Conservation (phyloP, 805 yeast genomes). For the Kluyveromyces dobzhanskii region DNA sequence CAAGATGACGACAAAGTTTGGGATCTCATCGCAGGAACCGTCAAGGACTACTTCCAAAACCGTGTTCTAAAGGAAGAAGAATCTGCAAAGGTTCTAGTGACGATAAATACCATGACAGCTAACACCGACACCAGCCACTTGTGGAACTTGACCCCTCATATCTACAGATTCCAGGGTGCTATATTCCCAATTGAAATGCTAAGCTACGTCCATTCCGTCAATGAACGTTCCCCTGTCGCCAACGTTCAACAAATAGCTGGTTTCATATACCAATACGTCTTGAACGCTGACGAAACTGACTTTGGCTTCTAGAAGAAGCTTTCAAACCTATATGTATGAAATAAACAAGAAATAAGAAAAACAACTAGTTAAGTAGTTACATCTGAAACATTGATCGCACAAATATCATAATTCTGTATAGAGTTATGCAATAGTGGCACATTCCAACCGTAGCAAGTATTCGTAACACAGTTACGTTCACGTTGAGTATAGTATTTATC, state of each 20-base stretch:
- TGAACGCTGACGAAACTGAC: slow-evolving; percentile 6
- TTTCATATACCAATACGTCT: slow-evolving; percentile 37
- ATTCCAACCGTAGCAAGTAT: no score
- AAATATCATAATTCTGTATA: no score
- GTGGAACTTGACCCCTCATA: slow-evolving; percentile 9
- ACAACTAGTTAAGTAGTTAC: no score
- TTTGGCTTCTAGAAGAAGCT: neutral
- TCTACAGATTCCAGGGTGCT: slow-evolving; percentile 11
- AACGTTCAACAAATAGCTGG: slow-evolving; percentile 28
- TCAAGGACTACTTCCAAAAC: slow-evolving; percentile 52
- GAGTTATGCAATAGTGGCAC: no score
- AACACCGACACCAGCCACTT: slow-evolving; percentile 27
- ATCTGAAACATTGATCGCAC: no score
- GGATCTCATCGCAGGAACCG: slow-evolving; percentile 51
- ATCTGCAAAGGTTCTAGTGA: slow-evolving; percentile 5
- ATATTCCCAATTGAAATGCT: neutral
- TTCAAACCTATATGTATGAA: no score
- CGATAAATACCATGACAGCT: slow-evolving; percentile 8
- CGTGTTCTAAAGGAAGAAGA: slow-evolving; percentile 4
- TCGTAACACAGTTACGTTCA: no score
- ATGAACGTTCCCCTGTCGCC: slow-evolving; percentile 51
- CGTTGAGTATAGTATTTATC: no score
- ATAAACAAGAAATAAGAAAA: no score
- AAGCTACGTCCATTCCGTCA: slow-evolving; percentile 44
- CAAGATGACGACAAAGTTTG: slow-evolving; percentile 34